Percentiles rank a stretch among this genome's conserved stretches.
Conservation (phyloP, 2,329 filamentous ascomycete genomes). For the Alternaria postmessia region DNA sequence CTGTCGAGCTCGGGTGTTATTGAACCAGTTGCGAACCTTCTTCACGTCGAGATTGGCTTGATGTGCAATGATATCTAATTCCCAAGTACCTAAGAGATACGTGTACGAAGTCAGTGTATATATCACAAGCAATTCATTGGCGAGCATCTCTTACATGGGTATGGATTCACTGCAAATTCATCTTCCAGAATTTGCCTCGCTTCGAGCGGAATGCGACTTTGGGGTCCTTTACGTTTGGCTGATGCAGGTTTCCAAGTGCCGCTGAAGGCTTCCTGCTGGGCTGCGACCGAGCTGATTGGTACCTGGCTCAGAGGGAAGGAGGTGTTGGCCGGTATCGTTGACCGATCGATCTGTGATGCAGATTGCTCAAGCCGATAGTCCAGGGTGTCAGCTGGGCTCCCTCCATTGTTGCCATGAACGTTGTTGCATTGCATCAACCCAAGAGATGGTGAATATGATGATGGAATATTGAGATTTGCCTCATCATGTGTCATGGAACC, state of each 20-base stretch:
- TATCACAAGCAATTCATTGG: background rate
- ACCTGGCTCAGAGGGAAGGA: background rate
- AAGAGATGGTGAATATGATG: constrained; percentile 13
- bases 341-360: background rate
- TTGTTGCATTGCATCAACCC: constrained; percentile 1
- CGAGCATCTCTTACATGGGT: constrained; percentile 29
- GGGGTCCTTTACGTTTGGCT: constrained; percentile 44
- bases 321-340: background rate
- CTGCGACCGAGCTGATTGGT: constrained; percentile 3
- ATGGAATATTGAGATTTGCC: background rate
- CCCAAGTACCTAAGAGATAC: constrained; percentile 27
- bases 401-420: background rate
- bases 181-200: constrained; percentile 46
- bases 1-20: constrained; percentile 46
- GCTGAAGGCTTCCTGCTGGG: constrained; percentile 22
- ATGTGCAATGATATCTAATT: constrained; percentile 49
- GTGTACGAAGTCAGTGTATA: background rate
- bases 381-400: background rate
- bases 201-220: constrained; percentile 42
- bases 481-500: background rate
- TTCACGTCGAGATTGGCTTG: constrained; percentile 49
- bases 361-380: background rate
- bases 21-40: constrained; percentile 48
- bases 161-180: constrained; percentile 46
- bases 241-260: constrained; percentile 42